Evolutionary conservation across 495 filamentous ascomycete genomes (phyloP), one percentile per base, ranked within the genome.

Genomic region (Hypoxylon lenormandii): DNA sequence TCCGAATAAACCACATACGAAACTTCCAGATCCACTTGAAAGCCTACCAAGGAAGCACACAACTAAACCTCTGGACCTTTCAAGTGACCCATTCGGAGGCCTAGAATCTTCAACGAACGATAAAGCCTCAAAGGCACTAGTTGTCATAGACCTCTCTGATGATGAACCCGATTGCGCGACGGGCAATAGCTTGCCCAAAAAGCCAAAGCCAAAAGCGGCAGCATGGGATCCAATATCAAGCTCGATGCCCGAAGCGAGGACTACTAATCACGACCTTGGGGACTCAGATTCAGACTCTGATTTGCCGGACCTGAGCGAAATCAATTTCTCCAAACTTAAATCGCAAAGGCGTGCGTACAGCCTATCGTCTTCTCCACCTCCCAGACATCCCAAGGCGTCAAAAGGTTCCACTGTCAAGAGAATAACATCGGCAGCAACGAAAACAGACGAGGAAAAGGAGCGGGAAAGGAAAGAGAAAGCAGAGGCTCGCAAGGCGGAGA

Each of bases 401-500:
- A 70, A 42, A 10, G 22, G 26, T 21, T 5, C 42, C 22, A 46
- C 45, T 11, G 22, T 19, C 26, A 70, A 60, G 52, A 76, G 60
- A 28, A 2, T 26, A 23, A 46, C 66, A n/a, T 38, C 66, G 6
- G 68, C 60, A 18, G 45, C 54, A 0, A 78, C 59, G 62, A 79
- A 76, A 70, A 78, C 61, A 5, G 64, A 76, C 11, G 69, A 74
- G 11, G 80, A 83, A 38, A 78, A 69, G 38, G 71, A 70, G 3
- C 72, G 49, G 11, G 76, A 80, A 22, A 80, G 61, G 43, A 74
- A 72, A 40, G 70, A 79, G 38, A 81, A 75, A 55, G 73, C 74
- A 8, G 78, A 74, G 8, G 76, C 66, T 10, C 80, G 82, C 62
- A 87, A 89, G 38, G 86, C 84, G 0, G 86, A 87, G 13, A 82